phyloP scores from a whole-genome alignment of 23 red algal species.

The Gracilaria vermiculophylla region DNA sequence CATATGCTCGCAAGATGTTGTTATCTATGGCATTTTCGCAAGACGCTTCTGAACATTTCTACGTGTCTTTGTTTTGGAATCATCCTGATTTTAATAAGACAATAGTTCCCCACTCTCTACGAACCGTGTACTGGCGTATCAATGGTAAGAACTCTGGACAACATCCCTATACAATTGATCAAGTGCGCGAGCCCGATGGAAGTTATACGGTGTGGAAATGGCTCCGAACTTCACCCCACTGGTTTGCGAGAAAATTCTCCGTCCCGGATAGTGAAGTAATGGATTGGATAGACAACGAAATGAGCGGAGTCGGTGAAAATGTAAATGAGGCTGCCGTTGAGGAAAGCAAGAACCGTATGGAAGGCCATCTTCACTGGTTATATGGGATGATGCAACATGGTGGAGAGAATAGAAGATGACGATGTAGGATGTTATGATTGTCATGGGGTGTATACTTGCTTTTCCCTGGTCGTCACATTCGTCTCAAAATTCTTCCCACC shows the following conservation, averaged over 20 bases:
- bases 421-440: too few relatives aligned
- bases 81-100: slow-evolving; percentile 57
- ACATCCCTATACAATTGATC: slow-evolving; percentile 70
- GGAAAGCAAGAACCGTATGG: slow-evolving; percentile 3
- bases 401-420: neutral
- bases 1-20: slow-evolving; percentile 61
- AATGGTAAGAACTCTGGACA: slow-evolving; percentile 49
- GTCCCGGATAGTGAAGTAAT: slow-evolving; percentile 36
- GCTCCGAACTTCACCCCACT: slow-evolving; percentile 50
- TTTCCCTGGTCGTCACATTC: too few relatives aligned
- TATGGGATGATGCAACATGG: slow-evolving; percentile 10
- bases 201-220: slow-evolving; percentile 46
- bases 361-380: slow-evolving; percentile 53
- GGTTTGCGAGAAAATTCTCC: slow-evolving; percentile 68
- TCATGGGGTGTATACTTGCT: too few relatives aligned
- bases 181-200: slow-evolving; percentile 2
- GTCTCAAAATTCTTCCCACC: too few relatives aligned
- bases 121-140: slow-evolving; percentile 67
- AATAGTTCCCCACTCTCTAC: slow-evolving; percentile 54
- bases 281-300: slow-evolving; percentile 67
- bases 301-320: slow-evolving; percentile 44
- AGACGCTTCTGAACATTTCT: slow-evolving; percentile 71
- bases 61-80: slow-evolving; percentile 65
- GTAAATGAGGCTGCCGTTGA: slow-evolving; percentile 34
- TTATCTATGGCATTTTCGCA: slow-evolving; percentile 64